Evolutionary conservation across 2,329 filamentous ascomycete genomes (phyloP).

Genomic region (Calonectria pseudoturangicola): DNA sequence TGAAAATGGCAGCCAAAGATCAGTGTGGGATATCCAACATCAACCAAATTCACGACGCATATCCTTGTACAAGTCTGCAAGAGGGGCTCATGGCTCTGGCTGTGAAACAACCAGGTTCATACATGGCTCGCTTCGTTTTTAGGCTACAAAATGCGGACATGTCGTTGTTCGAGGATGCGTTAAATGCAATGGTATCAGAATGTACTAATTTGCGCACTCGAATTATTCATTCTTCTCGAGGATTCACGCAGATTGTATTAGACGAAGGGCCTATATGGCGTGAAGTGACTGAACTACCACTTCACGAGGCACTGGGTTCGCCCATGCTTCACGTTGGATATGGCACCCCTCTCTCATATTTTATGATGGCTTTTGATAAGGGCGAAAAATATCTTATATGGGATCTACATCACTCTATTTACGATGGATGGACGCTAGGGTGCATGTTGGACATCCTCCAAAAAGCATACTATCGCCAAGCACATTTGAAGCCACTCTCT

Average conservation of each 20-base stretch:
- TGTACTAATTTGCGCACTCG: conserved; percentile 24
- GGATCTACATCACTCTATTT: conserved; percentile 26
- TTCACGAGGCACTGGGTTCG: neutral
- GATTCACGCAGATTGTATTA: conserved; percentile 4
- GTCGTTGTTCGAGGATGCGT: neutral
- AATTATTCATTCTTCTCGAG: neutral
- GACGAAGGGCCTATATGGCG: neutral
- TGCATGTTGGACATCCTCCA: conserved; percentile 23
- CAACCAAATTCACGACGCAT: neutral
- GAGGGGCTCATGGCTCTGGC: conserved; percentile 28
- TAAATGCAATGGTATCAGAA: neutral
- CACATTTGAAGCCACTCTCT: neutral
- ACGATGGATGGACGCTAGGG: conserved; percentile 11
- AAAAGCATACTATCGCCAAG: neutral
- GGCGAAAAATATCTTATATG: conserved; percentile 12
- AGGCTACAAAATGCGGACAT: neutral
- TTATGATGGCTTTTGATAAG: neutral
- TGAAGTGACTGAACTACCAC: neutral
- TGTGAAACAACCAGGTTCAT: conserved; percentile 31
- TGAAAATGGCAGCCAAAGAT: neutral
- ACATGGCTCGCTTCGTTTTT: conserved; percentile 31
- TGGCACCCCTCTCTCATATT: conserved; percentile 9
- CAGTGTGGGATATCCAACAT: neutral
- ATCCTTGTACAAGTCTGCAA: conserved; percentile 7
- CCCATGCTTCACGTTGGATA: neutral